Base-by-base conservation (phyloP, 352 stramenopile species). In the Phytophthora hybrid region DNA sequence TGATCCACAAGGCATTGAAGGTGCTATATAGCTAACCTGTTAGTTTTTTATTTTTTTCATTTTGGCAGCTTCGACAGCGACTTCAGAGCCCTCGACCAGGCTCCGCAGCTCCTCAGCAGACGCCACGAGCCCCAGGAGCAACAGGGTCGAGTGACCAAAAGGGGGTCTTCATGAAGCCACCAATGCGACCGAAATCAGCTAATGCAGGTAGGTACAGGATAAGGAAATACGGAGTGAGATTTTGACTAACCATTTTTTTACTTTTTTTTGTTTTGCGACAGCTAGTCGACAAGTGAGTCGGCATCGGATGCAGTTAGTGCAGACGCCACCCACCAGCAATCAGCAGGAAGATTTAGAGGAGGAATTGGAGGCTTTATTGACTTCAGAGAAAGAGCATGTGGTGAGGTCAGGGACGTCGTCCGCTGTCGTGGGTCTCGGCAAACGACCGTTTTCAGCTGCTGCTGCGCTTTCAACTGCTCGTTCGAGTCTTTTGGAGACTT, bases 61-160 rank as follows among this genome's bases (percentile, higher is more conserved):
- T 79, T 47, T 23, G 60, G n/a, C 54, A 93, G 82, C 76, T 93
- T 61, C 81, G 62, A 31, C 82, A 82, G 26, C 80, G 82, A 9
- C 68, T 93, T 19, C 77, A 82, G 31, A 76, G 78, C 54, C 82
- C 85, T 29, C 73, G 81, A 51, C 79, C 82, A 13, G 77, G 79
- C 2, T 75, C 69, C 6, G 66, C 70, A 44, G 56, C 74, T 67
- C 44, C 61, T 21, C 53, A 62, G 13, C 61, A 73, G 23, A 76
- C 63, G 0, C 61, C 57, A 39, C 51, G 62, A 73, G 61, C 72
- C 16, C 46, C 67, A 16, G 59, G 53, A 53, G 37, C 21, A 21
- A 58, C 51, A 34, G 31, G 41, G 2, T 61, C 52, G 8, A 76
- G 31, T 29, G 57, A 62, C 2, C 34, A 69, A 1, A 76, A 79